phyloP scores from a whole-genome alignment of 257 asterid genomes.

The Pogostemon cablin region DNA sequence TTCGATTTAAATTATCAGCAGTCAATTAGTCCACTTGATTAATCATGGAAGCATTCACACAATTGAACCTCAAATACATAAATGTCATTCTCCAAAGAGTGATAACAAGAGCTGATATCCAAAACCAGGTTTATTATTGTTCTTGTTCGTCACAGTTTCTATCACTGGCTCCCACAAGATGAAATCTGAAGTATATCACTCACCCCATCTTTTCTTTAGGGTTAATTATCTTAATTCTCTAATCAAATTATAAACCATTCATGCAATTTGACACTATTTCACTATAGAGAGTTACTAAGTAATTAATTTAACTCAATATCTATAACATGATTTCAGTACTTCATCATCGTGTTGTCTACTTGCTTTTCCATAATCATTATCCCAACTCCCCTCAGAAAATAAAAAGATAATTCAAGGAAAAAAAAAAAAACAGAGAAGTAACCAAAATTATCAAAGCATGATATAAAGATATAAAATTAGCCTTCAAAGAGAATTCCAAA shows the following conservation, averaged over 20 bases:
- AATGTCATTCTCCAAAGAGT: not conserved
- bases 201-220: not conserved
- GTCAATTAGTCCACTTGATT: not conserved
- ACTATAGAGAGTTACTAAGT: not conserved
- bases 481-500: not conserved
- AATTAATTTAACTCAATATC: not conserved
- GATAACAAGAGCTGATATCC: too few species aligned
- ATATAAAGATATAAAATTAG: not conserved
- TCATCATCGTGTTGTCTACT: constrained; percentile 1
- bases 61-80: not conserved
- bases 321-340: not conserved
- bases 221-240: not conserved
- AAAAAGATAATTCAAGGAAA: not conserved
- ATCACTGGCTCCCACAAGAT: too few species aligned
- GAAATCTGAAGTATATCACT: too few species aligned
- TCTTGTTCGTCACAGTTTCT: too few species aligned
- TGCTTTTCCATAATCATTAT: not conserved
- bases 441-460: not conserved
- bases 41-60: not conserved
- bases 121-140: too few species aligned
- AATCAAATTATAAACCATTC: not conserved
- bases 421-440: not conserved
- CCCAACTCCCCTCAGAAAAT: not conserved
- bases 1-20: not conserved
- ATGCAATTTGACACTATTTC: not conserved